phyloP scores from a whole-genome alignment of 2,329 filamentous ascomycete species.

The Fusarium papillatum region DNA sequence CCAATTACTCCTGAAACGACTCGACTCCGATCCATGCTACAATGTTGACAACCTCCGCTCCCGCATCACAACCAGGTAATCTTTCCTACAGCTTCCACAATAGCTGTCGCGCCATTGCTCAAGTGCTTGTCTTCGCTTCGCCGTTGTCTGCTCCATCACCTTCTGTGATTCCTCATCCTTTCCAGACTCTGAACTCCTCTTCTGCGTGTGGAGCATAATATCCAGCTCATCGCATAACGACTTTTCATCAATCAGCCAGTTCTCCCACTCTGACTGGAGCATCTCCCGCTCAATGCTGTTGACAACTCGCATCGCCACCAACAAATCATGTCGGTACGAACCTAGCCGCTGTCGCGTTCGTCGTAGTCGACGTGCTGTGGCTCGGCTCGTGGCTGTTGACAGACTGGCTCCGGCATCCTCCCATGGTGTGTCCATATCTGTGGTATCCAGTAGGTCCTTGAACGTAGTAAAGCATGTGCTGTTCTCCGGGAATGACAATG shows the following conservation, averaged over 20 bases:
- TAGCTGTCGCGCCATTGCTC: slow-evolving; percentile 66
- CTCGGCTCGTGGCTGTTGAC: slow-evolving; percentile 61
- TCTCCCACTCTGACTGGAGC: slow-evolving; percentile 90
- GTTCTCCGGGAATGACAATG: slow-evolving; percentile 54
- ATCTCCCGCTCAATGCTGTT: slow-evolving; percentile 92
- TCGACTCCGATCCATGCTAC: slow-evolving; percentile 2
- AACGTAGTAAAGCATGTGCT: slow-evolving; percentile 75
- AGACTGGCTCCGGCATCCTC: slow-evolving; percentile 65
- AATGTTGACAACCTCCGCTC: slow-evolving; percentile 45
- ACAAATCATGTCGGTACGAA: slow-evolving; percentile 87
- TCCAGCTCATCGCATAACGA: slow-evolving; percentile 77
- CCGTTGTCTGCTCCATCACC: slow-evolving; percentile 45
- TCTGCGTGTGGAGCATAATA: slow-evolving; percentile 53
- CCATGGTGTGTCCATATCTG: slow-evolving; percentile 69
- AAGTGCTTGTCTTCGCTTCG: slow-evolving; percentile 53
- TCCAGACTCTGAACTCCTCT: slow-evolving; percentile 27
- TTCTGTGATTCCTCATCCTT: slow-evolving; percentile 48
- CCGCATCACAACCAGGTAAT: slow-evolving; percentile 52
- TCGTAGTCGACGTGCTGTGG: slow-evolving; percentile 75
- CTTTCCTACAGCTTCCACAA: slow-evolving; percentile 68
- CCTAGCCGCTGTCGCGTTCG: slow-evolving; percentile 88
- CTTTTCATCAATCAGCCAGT: slow-evolving; percentile 88
- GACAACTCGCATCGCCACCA: slow-evolving; percentile 91
- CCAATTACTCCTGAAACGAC: background rate
- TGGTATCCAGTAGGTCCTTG: slow-evolving; percentile 68